A percentile compares a stretch with the other conserved stretches of the same genome.
These are phyloP conservation scores for Pharnaceum exiguum DNA, from an alignment of 148 eudicot species.

Conservation along the genomic window DNA sequence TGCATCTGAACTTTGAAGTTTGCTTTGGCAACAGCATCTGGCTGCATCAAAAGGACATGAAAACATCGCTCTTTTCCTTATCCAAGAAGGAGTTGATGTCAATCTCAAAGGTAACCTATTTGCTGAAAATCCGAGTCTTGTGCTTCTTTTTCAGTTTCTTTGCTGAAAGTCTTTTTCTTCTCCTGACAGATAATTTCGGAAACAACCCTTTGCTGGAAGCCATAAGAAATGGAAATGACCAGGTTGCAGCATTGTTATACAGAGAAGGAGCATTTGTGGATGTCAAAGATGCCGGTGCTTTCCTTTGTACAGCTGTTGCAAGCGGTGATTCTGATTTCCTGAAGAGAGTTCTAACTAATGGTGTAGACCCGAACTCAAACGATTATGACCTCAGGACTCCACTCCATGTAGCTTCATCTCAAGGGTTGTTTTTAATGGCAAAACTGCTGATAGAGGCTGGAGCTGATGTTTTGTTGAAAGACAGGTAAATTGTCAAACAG, in stretches of 20 bases:
- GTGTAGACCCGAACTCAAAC: slow-evolving; percentile 64
- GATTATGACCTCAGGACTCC: slow-evolving; percentile 83
- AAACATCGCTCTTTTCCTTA: slow-evolving; percentile 51
- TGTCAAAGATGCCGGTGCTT: slow-evolving; percentile 59
- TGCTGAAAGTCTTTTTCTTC: neutral
- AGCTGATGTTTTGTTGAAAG: slow-evolving; percentile 62
- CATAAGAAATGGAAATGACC: slow-evolving; percentile 67
- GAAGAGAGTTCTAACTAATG: slow-evolving; percentile 51
- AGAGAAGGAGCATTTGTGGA: slow-evolving; percentile 49
- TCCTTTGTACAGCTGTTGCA: slow-evolving; percentile 55
- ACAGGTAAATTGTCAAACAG: slow-evolving; percentile 44
- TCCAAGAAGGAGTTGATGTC: slow-evolving; percentile 62
- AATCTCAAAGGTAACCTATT: slow-evolving; percentile 53
- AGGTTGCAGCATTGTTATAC: slow-evolving; percentile 55
- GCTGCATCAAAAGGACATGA: slow-evolving; percentile 87
- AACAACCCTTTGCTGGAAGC: slow-evolving; percentile 83
- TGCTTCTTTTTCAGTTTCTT: neutral
- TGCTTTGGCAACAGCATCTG: slow-evolving; percentile 55
- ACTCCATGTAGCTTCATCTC: slow-evolving; percentile 75
- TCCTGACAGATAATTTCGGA: slow-evolving; percentile 59
- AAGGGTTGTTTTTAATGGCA: slow-evolving; percentile 67
- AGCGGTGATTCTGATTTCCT: slow-evolving; percentile 61
- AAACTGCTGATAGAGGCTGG: slow-evolving; percentile 76
- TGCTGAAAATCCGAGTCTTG: neutral
- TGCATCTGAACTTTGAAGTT: neutral